Evolutionary conservation across 2,329 filamentous ascomycete genomes (phyloP), one percentile per base, ranked within the genome.

Genomic region (Alternaria tenuissima): DNA sequence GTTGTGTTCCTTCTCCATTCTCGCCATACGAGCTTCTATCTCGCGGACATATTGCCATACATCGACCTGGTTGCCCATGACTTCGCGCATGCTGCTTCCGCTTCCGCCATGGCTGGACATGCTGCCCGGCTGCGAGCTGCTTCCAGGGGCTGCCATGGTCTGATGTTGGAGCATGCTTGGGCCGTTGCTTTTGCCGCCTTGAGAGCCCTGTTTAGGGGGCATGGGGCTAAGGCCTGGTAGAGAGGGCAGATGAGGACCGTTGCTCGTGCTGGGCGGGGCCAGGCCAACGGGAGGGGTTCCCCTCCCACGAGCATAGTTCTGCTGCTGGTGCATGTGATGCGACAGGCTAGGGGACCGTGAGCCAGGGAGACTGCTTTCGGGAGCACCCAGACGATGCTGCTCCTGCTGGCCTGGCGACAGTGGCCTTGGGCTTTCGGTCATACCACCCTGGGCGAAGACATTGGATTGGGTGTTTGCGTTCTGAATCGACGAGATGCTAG

Each of bases 371-470:
- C 70, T 76, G 41, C 73, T 80, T 61, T 85, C 78, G 30, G 81
- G 78, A 16, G 84, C 78, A 65, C 87, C 87, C 51, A 89, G 82
- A 20, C 84, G 75, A 79, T 80, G 80, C 57, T 85, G 82, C 20
- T 84, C 81, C 64, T 82, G 81, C 58, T 83, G 82, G 18, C 84
- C 84, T n/a, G 91, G 90, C 61, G 89, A 93, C 41, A 96, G 82
- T 4, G 93, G 90, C 74, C 94, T 96, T 0, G 93, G 93, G 66
- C 92, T 96, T 78, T 97, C 93, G 3, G 91, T 95, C 82, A 96
- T 91, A 55, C 81, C 80, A 54, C 87, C 86, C 65, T 93, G 89
- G 8, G 88, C 86, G 74, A 92, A 96, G 65, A 93, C 85, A 85
- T 86, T 47, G 82, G 81, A 56, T 64, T 76, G 73, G 36, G 58